These are phyloP conservation scores for Yamadazyma buinensis DNA, from an alignment of 1,139 yeast species.

Conservation along the genomic window DNA sequence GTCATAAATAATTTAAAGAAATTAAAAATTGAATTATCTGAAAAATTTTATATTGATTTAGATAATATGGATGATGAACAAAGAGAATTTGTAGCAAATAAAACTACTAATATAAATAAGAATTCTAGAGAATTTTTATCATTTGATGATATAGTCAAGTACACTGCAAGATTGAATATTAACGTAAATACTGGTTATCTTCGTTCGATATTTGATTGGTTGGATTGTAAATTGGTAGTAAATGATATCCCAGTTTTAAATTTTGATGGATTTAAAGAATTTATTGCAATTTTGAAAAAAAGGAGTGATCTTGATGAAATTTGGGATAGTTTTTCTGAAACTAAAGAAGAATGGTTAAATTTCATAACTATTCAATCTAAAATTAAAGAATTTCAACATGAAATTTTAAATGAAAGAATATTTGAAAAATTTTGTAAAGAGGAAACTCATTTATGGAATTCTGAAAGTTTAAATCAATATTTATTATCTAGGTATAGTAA, in stretches of 20 bases:
- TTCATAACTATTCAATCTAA: conserved; percentile 33
- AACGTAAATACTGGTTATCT: conserved; percentile 40
- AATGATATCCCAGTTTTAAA: conserved; percentile 32
- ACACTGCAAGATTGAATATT: conserved; percentile 67
- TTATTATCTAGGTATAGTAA: conserved; percentile 46
- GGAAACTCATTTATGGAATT: conserved; percentile 29
- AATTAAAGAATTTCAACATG: conserved; percentile 44
- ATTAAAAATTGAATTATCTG: conserved; percentile 31
- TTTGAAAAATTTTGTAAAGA: conserved; percentile 44
- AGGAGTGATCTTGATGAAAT: conserved; percentile 30
- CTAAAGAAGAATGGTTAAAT: conserved; percentile 31
- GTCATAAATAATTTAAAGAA: conserved; percentile 54
- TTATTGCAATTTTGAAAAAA: conserved; percentile 50
- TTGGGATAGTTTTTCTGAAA: conserved; percentile 21
- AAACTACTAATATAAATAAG: conserved; percentile 15
- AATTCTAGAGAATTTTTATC: conserved; percentile 39
- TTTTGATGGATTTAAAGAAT: conserved; percentile 68
- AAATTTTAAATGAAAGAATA: conserved; percentile 30
- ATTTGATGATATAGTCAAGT: conserved; percentile 63
- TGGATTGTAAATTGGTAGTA: conserved; percentile 27
- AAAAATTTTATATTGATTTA: conserved; percentile 28
- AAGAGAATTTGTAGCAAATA: conserved; percentile 21
- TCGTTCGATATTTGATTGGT: conserved; percentile 39
- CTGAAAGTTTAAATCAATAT: conserved; percentile 51
- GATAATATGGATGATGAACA: conserved; percentile 25